phyloP scores from a whole-genome alignment of 2,329 filamentous ascomycete species.

The Aspergillus ochraceoroseus region DNA sequence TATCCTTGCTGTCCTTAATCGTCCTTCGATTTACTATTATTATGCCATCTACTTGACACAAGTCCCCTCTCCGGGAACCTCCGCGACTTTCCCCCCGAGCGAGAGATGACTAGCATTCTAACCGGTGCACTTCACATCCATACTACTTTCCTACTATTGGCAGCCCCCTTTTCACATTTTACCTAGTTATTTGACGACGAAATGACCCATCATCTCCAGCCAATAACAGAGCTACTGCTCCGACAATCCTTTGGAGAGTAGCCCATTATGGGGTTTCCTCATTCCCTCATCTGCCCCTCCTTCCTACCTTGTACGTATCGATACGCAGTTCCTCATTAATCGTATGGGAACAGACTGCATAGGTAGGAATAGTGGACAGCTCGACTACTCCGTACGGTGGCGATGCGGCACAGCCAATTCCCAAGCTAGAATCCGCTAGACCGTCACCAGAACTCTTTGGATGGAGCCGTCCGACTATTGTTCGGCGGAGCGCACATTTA shows the following conservation, averaged over 20 bases:
- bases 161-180: slow-evolving; percentile 6
- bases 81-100: background rate
- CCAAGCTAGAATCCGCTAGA: slow-evolving; percentile 35
- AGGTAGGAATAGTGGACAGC: too few species aligned
- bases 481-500: slow-evolving; percentile 3
- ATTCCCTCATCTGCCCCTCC: background rate
- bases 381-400: slow-evolving; percentile 13
- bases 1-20: slow-evolving; percentile 11
- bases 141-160: background rate
- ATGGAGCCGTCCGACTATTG: slow-evolving; percentile 26
- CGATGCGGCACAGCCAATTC: slow-evolving; percentile 18
- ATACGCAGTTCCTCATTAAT: background rate
- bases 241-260: slow-evolving; percentile 1
- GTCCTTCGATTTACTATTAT: slow-evolving; percentile 4
- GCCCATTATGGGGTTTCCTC: slow-evolving; percentile 2
- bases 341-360: slow-evolving; percentile 14
- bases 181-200: background rate
- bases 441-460: slow-evolving; percentile 25
- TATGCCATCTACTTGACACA: slow-evolving; percentile 17
- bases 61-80: background rate
- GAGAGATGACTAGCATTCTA: background rate
- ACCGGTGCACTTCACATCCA: background rate
- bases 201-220: slow-evolving; percentile 14
- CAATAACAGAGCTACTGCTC: slow-evolving; percentile 9
- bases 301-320: slow-evolving; percentile 6